Conservation (phyloP, 805 yeast genomes). For the Starmera dryadoides region DNA sequence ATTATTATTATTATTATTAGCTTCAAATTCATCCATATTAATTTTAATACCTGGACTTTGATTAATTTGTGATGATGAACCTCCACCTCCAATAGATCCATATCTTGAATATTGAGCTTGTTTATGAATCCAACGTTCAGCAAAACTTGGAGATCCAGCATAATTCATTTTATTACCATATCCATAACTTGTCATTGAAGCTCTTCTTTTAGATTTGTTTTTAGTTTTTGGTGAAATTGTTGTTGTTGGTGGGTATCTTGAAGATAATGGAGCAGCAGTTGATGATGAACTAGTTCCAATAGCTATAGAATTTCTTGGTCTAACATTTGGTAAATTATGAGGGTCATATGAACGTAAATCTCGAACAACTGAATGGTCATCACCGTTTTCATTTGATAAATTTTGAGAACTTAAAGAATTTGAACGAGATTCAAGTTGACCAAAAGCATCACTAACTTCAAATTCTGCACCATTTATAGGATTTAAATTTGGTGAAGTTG, state of each 20-base stretch:
- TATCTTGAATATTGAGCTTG: slow-evolving; percentile 7
- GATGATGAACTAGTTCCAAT: background rate
- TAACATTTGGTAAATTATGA: background rate
- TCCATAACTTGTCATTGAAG: background rate
- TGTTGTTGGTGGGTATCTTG: background rate
- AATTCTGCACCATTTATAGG: background rate
- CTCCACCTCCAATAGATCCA: slow-evolving; percentile 1
- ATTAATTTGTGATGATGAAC: too few species aligned
- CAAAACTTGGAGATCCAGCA: slow-evolving; percentile 13
- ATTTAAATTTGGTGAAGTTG: too few species aligned
- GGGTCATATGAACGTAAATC: slow-evolving; percentile 4
- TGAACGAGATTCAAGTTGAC: slow-evolving; percentile 4
- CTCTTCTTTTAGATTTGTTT: background rate
- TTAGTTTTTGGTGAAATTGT: background rate
- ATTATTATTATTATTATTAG: background rate
- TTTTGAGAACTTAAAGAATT: slow-evolving; percentile 2
- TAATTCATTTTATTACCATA: slow-evolving; percentile 1
- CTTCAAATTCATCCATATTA: slow-evolving; percentile 1
- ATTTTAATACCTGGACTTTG: too few species aligned
- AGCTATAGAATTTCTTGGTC: background rate
- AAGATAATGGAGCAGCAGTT: too few species aligned
- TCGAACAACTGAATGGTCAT: background rate
- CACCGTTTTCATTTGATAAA: background rate
- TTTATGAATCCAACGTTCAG: slow-evolving; percentile 21
- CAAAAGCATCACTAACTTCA: slow-evolving; percentile 6